phyloP scores from a whole-genome alignment of 2,329 filamentous ascomycete species.

The Teratosphaeria nubilosa region DNA sequence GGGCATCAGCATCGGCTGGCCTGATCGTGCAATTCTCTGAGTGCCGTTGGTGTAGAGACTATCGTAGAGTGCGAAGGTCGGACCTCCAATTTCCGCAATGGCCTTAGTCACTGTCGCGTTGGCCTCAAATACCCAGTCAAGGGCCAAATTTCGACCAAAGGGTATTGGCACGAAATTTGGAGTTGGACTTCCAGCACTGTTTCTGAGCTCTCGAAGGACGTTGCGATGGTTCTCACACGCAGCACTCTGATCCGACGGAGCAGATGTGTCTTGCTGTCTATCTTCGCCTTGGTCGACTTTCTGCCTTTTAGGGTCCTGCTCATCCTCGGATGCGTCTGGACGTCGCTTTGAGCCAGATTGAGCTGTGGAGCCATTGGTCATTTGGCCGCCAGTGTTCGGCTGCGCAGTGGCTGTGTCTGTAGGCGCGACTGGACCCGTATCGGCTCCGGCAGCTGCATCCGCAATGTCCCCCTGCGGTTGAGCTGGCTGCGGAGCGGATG shows the following conservation, averaged over 20 bases:
- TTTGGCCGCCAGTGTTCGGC: not conserved
- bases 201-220: not conserved
- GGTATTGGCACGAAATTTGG: not conserved
- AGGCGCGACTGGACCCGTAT: not conserved
- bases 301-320: not conserved
- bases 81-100: not conserved
- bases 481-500: not conserved
- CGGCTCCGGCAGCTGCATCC: not conserved
- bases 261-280: not conserved
- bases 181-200: not conserved
- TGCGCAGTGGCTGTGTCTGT: not conserved
- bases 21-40: not conserved
- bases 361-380: not conserved
- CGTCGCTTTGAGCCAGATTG: not conserved
- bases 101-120: not conserved
- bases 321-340: not conserved
- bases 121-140: not conserved
- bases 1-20: not conserved
- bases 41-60: too few relatives aligned
- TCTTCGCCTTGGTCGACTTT: not conserved
- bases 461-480: not conserved
- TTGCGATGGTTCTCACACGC: not conserved
- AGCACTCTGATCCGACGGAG: not conserved
- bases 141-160: not conserved
- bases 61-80: not conserved